These are phyloP conservation scores for Lepiota brunneoincarnata DNA, from an alignment of 768 basidiomycete species.

Conservation along the genomic window DNA sequence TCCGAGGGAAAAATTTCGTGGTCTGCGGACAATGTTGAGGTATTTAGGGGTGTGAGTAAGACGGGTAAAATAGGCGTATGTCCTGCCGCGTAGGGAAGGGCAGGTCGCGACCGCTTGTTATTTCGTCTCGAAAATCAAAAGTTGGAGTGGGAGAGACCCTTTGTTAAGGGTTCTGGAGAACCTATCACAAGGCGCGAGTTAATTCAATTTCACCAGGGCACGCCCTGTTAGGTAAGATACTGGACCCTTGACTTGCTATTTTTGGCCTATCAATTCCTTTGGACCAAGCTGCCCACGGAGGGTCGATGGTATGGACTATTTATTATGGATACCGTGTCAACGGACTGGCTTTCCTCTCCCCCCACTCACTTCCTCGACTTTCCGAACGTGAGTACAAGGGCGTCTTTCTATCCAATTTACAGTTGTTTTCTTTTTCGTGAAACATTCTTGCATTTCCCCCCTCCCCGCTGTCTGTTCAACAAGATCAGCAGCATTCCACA, in stretches of 20 bases:
- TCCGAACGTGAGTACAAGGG: neutral
- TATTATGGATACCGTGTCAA: constrained; percentile 3
- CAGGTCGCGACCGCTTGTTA: neutral
- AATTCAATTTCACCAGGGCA: neutral
- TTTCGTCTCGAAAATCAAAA: constrained; percentile 4
- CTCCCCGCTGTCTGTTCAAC: too few relatives aligned
- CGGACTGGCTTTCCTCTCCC: neutral
- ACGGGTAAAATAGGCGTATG: too few relatives aligned
- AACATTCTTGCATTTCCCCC: neutral
- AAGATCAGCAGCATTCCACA: too few relatives aligned
- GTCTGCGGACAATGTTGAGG: too few relatives aligned
- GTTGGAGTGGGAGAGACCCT: constrained; percentile 3
- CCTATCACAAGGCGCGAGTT: neutral
- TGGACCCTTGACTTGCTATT: neutral
- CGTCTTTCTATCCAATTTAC: neutral
- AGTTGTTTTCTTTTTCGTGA: neutral
- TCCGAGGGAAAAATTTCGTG: too few relatives aligned
- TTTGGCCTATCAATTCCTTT: neutral
- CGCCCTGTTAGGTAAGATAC: neutral
- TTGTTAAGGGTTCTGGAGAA: too few relatives aligned
- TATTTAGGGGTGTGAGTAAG: too few relatives aligned
- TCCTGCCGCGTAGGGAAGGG: too few relatives aligned
- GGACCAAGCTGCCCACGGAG: neutral
- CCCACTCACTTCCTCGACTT: neutral
- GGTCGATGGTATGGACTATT: neutral